Percentiles rank a stretch among this genome's conserved stretches.
phyloP scores from a whole-genome alignment of 768 basidiomycete species.

The Exsudoporus frostii region DNA sequence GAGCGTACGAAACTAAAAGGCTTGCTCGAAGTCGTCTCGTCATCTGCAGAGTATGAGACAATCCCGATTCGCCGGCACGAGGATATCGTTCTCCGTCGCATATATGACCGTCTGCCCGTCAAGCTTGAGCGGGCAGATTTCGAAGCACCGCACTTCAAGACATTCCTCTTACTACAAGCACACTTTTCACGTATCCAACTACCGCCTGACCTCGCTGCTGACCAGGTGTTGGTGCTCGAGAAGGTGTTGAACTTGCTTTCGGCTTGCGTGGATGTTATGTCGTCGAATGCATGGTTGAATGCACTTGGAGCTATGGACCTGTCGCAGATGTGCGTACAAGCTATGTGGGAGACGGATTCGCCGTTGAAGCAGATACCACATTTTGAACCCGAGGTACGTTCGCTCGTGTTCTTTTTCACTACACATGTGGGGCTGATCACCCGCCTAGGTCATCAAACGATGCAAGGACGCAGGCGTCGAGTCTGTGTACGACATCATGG shows the following conservation, averaged over 20 bases:
- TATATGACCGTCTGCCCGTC: constrained; percentile 96
- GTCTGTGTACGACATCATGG: constrained; percentile 97
- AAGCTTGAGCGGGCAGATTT: constrained; percentile 84
- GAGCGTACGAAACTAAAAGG: constrained; percentile 97
- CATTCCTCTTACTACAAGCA: constrained; percentile 92
- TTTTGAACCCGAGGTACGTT: constrained; percentile 79
- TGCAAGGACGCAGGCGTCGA: constrained; percentile 82
- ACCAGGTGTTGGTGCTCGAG: constrained; percentile 83
- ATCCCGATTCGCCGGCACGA: constrained; percentile 96
- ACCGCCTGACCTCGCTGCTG: constrained; percentile 90
- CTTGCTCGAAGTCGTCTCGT: constrained; percentile 92
- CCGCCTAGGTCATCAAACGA: constrained; percentile 65
- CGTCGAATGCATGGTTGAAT: constrained; percentile 91
- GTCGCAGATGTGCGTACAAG: constrained; percentile 98
- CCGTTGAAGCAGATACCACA: constrained; percentile 95
- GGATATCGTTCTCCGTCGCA: constrained; percentile 75
- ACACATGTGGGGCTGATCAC: background rate
- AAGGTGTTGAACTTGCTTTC: constrained; percentile 90
- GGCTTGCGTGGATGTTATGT: constrained; percentile 98
- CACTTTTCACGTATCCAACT: constrained; percentile 93
- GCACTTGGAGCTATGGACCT: constrained; percentile 97
- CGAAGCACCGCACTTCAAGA: constrained; percentile 96
- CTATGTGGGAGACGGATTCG: constrained; percentile 96
- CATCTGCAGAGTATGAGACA: constrained; percentile 92
- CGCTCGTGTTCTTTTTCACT: background rate